These are phyloP conservation scores for Beauveria pseudobassiana DNA, from an alignment of 2,329 filamentous ascomycete species.

Conservation along the genomic window DNA sequence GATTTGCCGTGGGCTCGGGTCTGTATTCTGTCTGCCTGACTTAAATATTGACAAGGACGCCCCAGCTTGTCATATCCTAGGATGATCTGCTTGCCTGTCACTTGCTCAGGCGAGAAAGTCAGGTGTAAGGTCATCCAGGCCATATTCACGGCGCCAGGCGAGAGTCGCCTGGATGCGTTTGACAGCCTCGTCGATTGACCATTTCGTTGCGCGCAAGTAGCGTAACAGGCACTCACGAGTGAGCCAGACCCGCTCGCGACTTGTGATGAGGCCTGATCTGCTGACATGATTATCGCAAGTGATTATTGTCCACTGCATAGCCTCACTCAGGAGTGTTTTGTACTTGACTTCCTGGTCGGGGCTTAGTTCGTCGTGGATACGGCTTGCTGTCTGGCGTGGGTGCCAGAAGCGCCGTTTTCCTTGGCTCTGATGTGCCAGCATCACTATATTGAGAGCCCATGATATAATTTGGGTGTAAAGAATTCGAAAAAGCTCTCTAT, in stretches of 20 bases:
- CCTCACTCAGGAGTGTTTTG: slow-evolving; percentile 62
- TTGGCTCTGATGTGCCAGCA: slow-evolving; percentile 11
- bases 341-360: slow-evolving; percentile 78
- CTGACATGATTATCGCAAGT: slow-evolving; percentile 46
- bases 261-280: slow-evolving; percentile 58
- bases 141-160: slow-evolving; percentile 86
- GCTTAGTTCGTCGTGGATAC: slow-evolving; percentile 51
- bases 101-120: slow-evolving; percentile 91
- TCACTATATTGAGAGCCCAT: background rate
- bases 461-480: background rate
- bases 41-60: slow-evolving; percentile 82
- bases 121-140: slow-evolving; percentile 66
- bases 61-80: slow-evolving; percentile 80
- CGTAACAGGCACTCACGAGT: slow-evolving; percentile 87
- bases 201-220: slow-evolving; percentile 91
- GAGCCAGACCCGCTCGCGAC: slow-evolving; percentile 80
- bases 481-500: no score
- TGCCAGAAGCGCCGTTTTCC: slow-evolving; percentile 48
- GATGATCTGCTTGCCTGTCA: slow-evolving; percentile 91
- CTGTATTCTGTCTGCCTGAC: slow-evolving; percentile 86
- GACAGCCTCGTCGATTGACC: slow-evolving; percentile 67
- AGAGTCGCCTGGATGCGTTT: slow-evolving; percentile 76
- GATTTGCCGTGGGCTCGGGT: slow-evolving; percentile 75
- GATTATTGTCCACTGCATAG: slow-evolving; percentile 63
- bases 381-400: slow-evolving; percentile 54